Evolutionary conservation across 2,329 filamentous ascomycete species (phyloP).

Genomic region (Phialophora expanda): DNA sequence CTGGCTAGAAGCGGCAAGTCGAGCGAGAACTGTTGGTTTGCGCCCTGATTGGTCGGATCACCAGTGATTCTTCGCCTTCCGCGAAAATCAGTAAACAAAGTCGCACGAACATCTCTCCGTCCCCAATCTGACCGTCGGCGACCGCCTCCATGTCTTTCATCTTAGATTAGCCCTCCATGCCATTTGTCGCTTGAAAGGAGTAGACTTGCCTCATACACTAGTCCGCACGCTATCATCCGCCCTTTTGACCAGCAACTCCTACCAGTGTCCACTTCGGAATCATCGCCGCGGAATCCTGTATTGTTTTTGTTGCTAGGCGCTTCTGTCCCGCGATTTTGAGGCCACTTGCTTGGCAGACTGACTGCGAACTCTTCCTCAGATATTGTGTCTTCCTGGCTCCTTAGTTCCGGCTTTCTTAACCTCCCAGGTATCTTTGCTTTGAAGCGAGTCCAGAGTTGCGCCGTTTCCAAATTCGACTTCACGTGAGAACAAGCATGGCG

Average conservation of each 20-base stretch:
- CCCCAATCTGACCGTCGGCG: background rate
- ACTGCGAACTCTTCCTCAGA: background rate
- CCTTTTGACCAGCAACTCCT: background rate
- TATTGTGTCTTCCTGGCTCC: background rate
- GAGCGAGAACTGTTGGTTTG: background rate
- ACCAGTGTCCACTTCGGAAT: background rate
- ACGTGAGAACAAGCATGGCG: background rate
- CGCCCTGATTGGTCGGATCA: background rate
- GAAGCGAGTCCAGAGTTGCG: no score
- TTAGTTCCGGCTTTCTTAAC: no score
- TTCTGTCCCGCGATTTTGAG: background rate
- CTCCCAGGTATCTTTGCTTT: background rate
- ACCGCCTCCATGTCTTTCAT: background rate
- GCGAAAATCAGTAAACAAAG: background rate
- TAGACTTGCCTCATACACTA: background rate
- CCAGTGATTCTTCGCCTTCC: background rate
- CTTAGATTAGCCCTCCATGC: background rate
- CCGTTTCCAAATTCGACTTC: background rate
- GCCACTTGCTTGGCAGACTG: no score
- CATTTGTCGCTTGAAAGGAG: background rate
- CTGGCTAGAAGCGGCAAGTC: conserved; percentile 3
- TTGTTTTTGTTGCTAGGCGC: background rate
- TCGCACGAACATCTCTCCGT: background rate
- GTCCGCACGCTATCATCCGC: background rate
- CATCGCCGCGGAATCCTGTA: background rate